phyloP scores from a whole-genome alignment of 345 rosid genomes.

The Camelina neglecta region DNA sequence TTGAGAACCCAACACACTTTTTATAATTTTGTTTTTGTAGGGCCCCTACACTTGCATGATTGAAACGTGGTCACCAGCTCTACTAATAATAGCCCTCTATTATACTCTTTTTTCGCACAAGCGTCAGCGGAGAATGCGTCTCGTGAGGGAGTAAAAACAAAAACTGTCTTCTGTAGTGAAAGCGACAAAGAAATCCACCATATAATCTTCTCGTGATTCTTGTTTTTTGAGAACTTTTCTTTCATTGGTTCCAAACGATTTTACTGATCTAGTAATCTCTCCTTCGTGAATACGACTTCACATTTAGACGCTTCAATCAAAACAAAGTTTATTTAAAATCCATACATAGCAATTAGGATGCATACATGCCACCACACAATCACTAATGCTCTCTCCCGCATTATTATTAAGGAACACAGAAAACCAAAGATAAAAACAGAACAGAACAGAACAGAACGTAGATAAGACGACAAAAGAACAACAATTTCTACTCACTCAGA shows the following conservation, averaged over 20 bases:
- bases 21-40: neutral
- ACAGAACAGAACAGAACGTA: conserved; percentile 8
- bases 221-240: neutral
- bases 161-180: neutral
- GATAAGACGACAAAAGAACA: neutral
- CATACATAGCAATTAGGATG: conserved; percentile 11
- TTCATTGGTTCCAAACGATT: conserved; percentile 1
- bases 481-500: neutral
- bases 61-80: conserved; percentile 23
- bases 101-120: neutral
- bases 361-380: conserved; percentile 17
- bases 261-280: neutral
- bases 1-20: conserved; percentile 21
- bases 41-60: conserved; percentile 22
- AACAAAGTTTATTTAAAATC: neutral
- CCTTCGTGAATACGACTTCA: conserved; percentile 13
- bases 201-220: neutral
- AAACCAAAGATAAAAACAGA: neutral
- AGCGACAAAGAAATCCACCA: neutral
- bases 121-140: too few relatives aligned
- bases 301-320: neutral
- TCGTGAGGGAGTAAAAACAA: too few relatives aligned
- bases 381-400: conserved; percentile 13
- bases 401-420: conserved; percentile 29
- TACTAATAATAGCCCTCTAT: neutral